Conservation (phyloP, 805 yeast species). For the Yamadazyma olivae region DNA sequence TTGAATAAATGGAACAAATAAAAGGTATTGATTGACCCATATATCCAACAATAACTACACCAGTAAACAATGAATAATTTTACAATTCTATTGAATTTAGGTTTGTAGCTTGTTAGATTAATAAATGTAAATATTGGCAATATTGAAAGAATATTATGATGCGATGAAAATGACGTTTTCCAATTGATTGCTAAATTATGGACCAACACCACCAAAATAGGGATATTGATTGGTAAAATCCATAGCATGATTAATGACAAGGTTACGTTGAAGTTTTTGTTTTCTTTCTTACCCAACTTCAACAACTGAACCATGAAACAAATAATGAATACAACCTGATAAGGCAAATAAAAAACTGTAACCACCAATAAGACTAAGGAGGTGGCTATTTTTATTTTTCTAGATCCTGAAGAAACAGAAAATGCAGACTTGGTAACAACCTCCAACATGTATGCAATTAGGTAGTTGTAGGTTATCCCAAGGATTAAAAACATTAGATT, state of each 20-base stretch:
- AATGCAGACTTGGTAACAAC: neutral
- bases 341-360: conserved; percentile 59
- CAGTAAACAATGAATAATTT: conserved; percentile 18
- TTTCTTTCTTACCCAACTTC: conserved; percentile 46
- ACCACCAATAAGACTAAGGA: conserved; percentile 6
- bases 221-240: conserved; percentile 75
- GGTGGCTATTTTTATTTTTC: conserved; percentile 3
- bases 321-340: conserved; percentile 71
- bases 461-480: conserved; percentile 4
- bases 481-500: conserved; percentile 4
- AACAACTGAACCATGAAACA: conserved; percentile 56
- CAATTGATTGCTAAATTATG: conserved; percentile 76
- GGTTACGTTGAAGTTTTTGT: conserved; percentile 63
- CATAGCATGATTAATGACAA: conserved; percentile 67
- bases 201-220: conserved; percentile 75
- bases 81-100: conserved; percentile 2
- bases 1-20: conserved; percentile 81
- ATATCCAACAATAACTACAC: conserved; percentile 59
- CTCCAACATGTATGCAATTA: neutral
- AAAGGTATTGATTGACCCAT: conserved; percentile 79
- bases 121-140: conserved; percentile 55
- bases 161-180: conserved; percentile 83
- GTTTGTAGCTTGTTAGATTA: conserved; percentile 3
- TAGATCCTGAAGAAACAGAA: neutral
- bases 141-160: conserved; percentile 77